Base-by-base conservation (phyloP, 352 stramenopile genomes). In the Pythium plurisporium region DNA sequence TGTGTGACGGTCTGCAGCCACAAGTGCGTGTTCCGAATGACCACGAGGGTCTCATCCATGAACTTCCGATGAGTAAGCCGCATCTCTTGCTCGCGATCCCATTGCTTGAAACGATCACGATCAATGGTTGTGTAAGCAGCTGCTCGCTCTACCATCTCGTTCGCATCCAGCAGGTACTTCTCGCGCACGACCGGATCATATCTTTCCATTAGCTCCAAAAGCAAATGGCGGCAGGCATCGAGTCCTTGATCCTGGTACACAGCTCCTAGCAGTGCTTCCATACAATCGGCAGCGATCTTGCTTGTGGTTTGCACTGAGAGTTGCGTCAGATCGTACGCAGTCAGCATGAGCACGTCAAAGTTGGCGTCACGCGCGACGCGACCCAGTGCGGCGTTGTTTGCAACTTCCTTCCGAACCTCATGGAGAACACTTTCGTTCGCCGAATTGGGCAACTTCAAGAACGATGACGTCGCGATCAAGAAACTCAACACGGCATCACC, bases 401-500 rank as follows among this genome's bases (percentile, higher is more conserved):
- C 78, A 38, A 95, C 79, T 22, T 89, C 79, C 12, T 85, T 72
- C 11, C 83, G 78, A 30, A 73, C 84, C 27, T 92, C 67, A 42
- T 91, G 77, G 29, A 94, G 55, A 15, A 87, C 73, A 5, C 75
- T 74, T 66, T 95, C 86, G 30, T 77, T 45, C 3, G 69, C 78
- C 2, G 57, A 56, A 19, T 83, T 62, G n/a, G 74, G 77, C 23
- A 91, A 55, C 63, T 94, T 89, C n/a, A 92, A 50, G 54, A 92
- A 93, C 14, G 79, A 65, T 17, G 83, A 89, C 12, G 82, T 89
- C 20, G 86, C 82, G 33, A 92, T 76, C 12, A 95, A 59, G 52
- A 94, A 91, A 22, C 82, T 84, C n/a, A 95, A 67, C 48, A 91
- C 86, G 0, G 83, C 79, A 41, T 95, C 84, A 12, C 86, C 86